A percentile compares a stretch with the other conserved stretches of the same genome.
Conservation (phyloP, 106 monocot species). For the Ottelia alismoides region DNA sequence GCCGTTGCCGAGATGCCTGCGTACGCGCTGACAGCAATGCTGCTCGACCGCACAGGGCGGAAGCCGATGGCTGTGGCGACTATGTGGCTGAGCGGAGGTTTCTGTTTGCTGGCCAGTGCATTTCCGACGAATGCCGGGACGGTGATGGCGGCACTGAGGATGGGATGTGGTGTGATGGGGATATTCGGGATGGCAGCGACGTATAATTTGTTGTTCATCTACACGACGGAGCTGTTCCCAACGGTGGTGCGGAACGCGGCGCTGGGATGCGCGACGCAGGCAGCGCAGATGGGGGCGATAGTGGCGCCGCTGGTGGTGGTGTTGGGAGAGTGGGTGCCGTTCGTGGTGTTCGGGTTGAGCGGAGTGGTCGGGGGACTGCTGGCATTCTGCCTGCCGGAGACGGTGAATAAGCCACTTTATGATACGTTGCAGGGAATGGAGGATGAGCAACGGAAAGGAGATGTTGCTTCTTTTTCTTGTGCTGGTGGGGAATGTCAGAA, state of each 20-base stretch:
- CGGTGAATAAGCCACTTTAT: no score
- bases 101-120: conserved; percentile 24
- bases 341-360: conserved; percentile 3
- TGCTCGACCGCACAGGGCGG: conserved; percentile 35
- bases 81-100: conserved; percentile 51
- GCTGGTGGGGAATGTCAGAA: no score
- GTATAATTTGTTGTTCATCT: conserved; percentile 52
- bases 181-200: conserved; percentile 79
- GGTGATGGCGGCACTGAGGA: conserved; percentile 13
- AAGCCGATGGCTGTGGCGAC: conserved; percentile 37
- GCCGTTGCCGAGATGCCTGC: conserved; percentile 67
- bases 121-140: conserved; percentile 1
- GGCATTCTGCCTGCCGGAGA: conserved; percentile 12
- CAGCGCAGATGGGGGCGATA: conserved; percentile 46
- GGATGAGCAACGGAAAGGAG: no score
- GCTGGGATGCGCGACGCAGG: conserved; percentile 44
- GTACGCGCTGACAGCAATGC: conserved; percentile 30
- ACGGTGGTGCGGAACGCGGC: conserved; percentile 67
- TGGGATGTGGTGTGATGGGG: conserved; percentile 51
- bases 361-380: conserved; percentile 3
- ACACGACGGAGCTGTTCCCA: conserved; percentile 73
- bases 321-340: conserved; percentile 6
- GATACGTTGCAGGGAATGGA: no score
- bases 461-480: no score
- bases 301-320: conserved; percentile 60